phyloP scores from a whole-genome alignment of 73 alveolate genomes.

The Halteria grandinella region DNA sequence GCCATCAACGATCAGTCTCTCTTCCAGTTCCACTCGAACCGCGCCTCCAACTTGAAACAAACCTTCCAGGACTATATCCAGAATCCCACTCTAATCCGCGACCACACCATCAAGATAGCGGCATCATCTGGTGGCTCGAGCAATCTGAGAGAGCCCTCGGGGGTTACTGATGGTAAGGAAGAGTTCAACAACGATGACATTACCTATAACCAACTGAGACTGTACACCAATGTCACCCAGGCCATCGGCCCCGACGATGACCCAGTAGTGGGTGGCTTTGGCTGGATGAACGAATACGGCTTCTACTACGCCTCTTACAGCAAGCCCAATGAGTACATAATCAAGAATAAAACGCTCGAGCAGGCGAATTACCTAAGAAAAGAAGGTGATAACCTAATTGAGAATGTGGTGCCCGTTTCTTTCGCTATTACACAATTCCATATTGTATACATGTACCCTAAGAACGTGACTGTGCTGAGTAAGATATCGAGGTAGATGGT shows the following conservation, averaged over 20 bases:
- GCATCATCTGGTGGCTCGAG: constrained; percentile 19
- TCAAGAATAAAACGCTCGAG: constrained; percentile 13
- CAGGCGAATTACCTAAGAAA: constrained; percentile 35
- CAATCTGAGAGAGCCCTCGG: not conserved
- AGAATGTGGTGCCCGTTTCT: constrained; percentile 18
- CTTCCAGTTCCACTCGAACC: constrained; percentile 37
- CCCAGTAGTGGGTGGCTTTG: constrained; percentile 46
- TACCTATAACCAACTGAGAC: constrained; percentile 9
- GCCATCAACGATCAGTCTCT: constrained; percentile 38
- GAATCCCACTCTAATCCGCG: constrained; percentile 20
- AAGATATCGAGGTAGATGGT: constrained; percentile 72
- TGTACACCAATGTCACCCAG: constrained; percentile 13
- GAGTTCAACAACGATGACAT: constrained; percentile 25
- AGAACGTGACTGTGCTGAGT: constrained; percentile 66
- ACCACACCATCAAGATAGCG: constrained; percentile 17
- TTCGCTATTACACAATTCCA: constrained; percentile 65
- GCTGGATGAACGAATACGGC: constrained; percentile 77
- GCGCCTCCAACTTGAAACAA: constrained; percentile 6
- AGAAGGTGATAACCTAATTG: constrained; percentile 26
- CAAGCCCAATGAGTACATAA: constrained; percentile 19
- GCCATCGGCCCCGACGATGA: constrained; percentile 6
- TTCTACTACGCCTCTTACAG: constrained; percentile 49
- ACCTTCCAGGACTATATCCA: constrained; percentile 20
- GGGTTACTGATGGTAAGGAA: no score
- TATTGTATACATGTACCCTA: constrained; percentile 67